These are phyloP conservation scores for Sporothrix brunneoviolacea DNA, from an alignment of 2,329 filamentous ascomycete genomes.

Conservation along the genomic window DNA sequence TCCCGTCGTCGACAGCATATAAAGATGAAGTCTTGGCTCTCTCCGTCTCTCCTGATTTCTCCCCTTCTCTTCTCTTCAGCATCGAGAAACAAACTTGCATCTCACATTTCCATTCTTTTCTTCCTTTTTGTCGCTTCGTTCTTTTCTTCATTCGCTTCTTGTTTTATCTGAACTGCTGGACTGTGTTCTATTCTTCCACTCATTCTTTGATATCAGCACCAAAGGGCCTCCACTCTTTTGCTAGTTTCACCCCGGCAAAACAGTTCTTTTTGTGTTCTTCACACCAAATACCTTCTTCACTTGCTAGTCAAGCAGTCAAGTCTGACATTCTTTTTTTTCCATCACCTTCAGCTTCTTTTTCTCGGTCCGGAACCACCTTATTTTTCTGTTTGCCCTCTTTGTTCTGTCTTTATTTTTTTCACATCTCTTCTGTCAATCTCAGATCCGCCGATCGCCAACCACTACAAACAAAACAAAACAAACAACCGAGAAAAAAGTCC, in stretches of 20 bases:
- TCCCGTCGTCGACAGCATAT: conserved; percentile 8
- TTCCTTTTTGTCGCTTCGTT: conserved; percentile 20
- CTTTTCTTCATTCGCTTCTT: conserved; percentile 28
- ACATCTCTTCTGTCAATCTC: conserved; percentile 16
- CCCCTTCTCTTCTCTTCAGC: neutral
- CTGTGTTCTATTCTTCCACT: conserved; percentile 46
- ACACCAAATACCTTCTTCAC: too few relatives aligned
- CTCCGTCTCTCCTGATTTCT: conserved; percentile 1
- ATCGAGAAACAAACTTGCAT: conserved; percentile 25
- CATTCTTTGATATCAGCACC: conserved; percentile 29
- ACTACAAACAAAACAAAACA: neutral
- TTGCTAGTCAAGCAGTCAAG: conserved; percentile 19
- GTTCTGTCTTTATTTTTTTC: conserved; percentile 2
- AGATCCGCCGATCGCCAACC: conserved; percentile 17
- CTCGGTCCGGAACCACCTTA: conserved; percentile 47
- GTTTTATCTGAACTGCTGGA: conserved; percentile 34
- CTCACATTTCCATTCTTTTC: conserved; percentile 14
- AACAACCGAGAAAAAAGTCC: neutral
- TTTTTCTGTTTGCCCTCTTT: conserved; percentile 12
- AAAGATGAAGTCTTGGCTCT: conserved; percentile 12
- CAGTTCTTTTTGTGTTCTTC: too few relatives aligned
- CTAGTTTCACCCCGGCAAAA: neutral
- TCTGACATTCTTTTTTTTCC: conserved; percentile 16
- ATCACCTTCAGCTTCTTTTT: conserved; percentile 18
- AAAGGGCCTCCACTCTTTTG: conserved; percentile 33